These are phyloP conservation scores for Yamadazyma triangularis DNA, from an alignment of 1,139 yeast genomes.

Conservation along the genomic window DNA sequence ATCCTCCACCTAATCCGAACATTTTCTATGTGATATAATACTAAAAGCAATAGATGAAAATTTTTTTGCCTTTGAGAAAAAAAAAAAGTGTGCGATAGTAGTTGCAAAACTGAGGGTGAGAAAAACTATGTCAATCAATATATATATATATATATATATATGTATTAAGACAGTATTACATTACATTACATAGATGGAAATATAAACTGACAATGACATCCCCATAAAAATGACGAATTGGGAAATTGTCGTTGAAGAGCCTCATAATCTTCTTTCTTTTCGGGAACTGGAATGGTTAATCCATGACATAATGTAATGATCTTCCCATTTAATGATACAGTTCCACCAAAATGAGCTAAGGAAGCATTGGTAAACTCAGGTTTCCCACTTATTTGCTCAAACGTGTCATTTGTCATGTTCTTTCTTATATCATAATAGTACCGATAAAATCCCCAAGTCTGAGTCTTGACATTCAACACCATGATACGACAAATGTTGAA, in stretches of 20 bases:
- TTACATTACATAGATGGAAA: slow-evolving; percentile 23
- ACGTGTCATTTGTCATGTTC: slow-evolving; percentile 17
- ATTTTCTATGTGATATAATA: too few species aligned
- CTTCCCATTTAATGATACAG: slow-evolving; percentile 32
- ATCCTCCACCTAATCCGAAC: slow-evolving; percentile 85
- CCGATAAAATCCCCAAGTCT: slow-evolving; percentile 39
- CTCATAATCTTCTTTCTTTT: slow-evolving; percentile 22
- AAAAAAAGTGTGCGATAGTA: too few species aligned
- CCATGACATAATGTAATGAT: slow-evolving; percentile 39
- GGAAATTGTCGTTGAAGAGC: slow-evolving; percentile 18
- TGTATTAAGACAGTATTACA: background rate
- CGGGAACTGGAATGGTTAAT: slow-evolving; percentile 27
- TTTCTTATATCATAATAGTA: slow-evolving; percentile 31
- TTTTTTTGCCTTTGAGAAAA: too few species aligned
- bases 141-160: too few species aligned
- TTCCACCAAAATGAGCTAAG: slow-evolving; percentile 29
- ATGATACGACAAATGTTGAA: slow-evolving; percentile 30
- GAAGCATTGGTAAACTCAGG: slow-evolving; percentile 28
- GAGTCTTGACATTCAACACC: slow-evolving; percentile 37
- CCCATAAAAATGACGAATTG: slow-evolving; percentile 24
- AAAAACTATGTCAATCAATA: too few species aligned
- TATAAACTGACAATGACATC: slow-evolving; percentile 33
- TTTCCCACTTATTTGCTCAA: slow-evolving; percentile 18
- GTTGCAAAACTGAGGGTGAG: too few species aligned
- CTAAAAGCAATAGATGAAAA: too few species aligned